A percentile compares a stretch with the other conserved stretches of the same genome.
Evolutionary conservation across 169 alveolate species (phyloP).

Genomic region (Cryptosporidium ubiquitum): DNA sequence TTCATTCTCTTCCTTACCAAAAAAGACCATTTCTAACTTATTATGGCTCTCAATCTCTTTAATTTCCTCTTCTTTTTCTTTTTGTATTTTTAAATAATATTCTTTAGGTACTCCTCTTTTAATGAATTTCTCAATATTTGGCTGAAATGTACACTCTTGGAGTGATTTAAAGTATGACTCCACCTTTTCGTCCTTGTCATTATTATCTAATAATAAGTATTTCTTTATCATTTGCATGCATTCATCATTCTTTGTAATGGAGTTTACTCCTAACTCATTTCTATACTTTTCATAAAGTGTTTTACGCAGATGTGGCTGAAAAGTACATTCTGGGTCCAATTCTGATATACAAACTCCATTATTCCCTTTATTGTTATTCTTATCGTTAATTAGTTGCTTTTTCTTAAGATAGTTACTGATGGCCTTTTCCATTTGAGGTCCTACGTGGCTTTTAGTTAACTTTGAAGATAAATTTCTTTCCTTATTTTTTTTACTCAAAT

Average conservation of each 20-base stretch:
- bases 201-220: slow-evolving; percentile 34
- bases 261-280: slow-evolving; percentile 10
- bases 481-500: not conserved
- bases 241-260: slow-evolving; percentile 45
- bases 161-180: slow-evolving; percentile 67
- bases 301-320: slow-evolving; percentile 29
- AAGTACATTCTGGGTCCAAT: slow-evolving; percentile 66
- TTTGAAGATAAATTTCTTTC: not conserved
- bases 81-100: slow-evolving; percentile 3
- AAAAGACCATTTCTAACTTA: not conserved
- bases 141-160: slow-evolving; percentile 70
- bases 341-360: not conserved
- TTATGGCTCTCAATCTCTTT: not conserved
- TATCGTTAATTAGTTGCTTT: not conserved
- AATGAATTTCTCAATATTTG: slow-evolving; percentile 57
- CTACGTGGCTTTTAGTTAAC: not conserved
- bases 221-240: slow-evolving; percentile 44
- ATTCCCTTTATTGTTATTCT: not conserved
- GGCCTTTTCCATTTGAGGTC: slow-evolving; percentile 65
- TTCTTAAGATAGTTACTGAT: slow-evolving; percentile 30
- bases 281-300: slow-evolving; percentile 43
- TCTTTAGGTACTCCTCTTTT: slow-evolving; percentile 5
- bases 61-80: slow-evolving; percentile 5
- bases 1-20: slow-evolving; percentile 4
- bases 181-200: slow-evolving; percentile 49